Percentiles rank a stretch among this genome's conserved stretches.
Conservation (phyloP, 208 protist species). For the Crithidia bombi region DNA sequence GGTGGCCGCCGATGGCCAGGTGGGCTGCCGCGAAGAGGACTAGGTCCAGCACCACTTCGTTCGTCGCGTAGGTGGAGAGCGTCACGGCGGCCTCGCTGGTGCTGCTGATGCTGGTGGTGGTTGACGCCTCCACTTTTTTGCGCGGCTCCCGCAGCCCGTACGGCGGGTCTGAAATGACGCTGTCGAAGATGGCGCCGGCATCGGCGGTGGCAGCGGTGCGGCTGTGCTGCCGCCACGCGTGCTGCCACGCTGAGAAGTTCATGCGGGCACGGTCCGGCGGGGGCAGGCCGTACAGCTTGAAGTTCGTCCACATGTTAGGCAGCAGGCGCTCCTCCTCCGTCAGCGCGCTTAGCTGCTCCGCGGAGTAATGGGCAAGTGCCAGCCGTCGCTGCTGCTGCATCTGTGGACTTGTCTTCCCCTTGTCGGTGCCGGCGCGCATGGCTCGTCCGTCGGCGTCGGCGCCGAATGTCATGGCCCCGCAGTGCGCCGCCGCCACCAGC, state of each 20-base stretch:
- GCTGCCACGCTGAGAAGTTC: slow-evolving; percentile 83
- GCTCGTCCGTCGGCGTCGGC: slow-evolving; percentile 89
- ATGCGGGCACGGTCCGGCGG: slow-evolving; percentile 76
- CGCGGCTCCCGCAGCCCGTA: slow-evolving; percentile 89
- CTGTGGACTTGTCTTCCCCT: slow-evolving; percentile 60
- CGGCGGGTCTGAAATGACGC: slow-evolving; percentile 93
- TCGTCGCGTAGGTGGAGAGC: slow-evolving; percentile 42
- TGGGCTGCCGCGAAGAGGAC: slow-evolving; percentile 91
- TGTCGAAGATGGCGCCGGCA: slow-evolving; percentile 80
- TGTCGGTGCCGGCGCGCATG: slow-evolving; percentile 75
- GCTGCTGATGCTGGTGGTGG: neutral
- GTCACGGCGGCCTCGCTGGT: neutral
- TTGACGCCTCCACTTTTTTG: slow-evolving; percentile 40
- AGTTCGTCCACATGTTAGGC: slow-evolving; percentile 86
- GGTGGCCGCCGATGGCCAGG: slow-evolving; percentile 85
- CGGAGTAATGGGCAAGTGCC: slow-evolving; percentile 44
- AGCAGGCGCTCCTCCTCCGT: slow-evolving; percentile 46
- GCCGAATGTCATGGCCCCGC: slow-evolving; percentile 87
- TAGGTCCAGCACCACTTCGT: slow-evolving; percentile 89
- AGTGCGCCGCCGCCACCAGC: slow-evolving; percentile 85
- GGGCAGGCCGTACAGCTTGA: slow-evolving; percentile 79
- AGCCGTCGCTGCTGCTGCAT: slow-evolving; percentile 71
- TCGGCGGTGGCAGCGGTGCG: slow-evolving; percentile 6
- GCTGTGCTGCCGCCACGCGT: slow-evolving; percentile 27
- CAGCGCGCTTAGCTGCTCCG: slow-evolving; percentile 35